Evolutionary conservation across 179 eudicot species (phyloP).

Genomic region (Gypsophila paniculata): DNA sequence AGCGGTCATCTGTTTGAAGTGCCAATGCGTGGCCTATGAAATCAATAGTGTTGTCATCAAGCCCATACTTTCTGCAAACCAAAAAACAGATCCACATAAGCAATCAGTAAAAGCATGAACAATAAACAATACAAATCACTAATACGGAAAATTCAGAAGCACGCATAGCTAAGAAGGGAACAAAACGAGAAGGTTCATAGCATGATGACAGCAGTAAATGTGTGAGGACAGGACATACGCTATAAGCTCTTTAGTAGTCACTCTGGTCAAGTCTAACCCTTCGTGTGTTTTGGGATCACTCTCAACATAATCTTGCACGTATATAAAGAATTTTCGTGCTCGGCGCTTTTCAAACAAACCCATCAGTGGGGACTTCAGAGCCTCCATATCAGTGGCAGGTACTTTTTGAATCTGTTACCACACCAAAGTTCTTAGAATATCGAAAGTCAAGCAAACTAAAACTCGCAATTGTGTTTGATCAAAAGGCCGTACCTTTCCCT

Average conservation of each 20-base stretch:
- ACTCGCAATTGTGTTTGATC: background rate
- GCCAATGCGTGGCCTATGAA: constrained; percentile 88
- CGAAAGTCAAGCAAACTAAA: background rate
- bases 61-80: constrained; percentile 71
- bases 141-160: background rate
- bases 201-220: background rate
- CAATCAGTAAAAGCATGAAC: background rate
- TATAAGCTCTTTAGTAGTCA: constrained; percentile 63
- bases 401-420: constrained; percentile 64
- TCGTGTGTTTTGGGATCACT: constrained; percentile 70
- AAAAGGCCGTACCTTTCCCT: constrained; percentile 50
- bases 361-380: constrained; percentile 72
- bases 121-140: background rate
- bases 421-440: background rate
- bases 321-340: constrained; percentile 74
- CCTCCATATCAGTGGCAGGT: constrained; percentile 88
- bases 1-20: constrained; percentile 53
- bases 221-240: constrained; percentile 31
- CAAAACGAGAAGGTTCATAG: background rate
- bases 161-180: background rate
- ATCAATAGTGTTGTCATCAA: constrained; percentile 76
- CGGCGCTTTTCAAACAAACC: constrained; percentile 80
- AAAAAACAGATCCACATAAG: background rate
- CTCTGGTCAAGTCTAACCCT: constrained; percentile 54
- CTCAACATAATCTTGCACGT: constrained; percentile 75